Evolutionary conservation across 2,329 filamentous ascomycete species (phyloP), one percentile per base, ranked within the genome.

Genomic region (Chrysoporthe austroafricana): DNA sequence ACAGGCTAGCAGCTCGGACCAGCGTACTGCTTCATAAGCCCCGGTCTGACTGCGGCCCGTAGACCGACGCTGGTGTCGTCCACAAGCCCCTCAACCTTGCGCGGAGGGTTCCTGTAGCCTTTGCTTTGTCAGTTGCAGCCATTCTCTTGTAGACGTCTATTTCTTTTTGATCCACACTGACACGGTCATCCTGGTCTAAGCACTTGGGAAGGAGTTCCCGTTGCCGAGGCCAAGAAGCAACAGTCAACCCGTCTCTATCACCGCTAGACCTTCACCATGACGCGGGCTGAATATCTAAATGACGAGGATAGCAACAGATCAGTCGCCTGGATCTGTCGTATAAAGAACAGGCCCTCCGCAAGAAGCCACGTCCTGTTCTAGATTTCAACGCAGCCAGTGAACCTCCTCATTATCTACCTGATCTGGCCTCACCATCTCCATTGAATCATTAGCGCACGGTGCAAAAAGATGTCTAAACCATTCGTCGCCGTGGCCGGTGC

Each of bases 401-500:
- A n/a, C n/a, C 7, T 54, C 6, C 4, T 36, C 14, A 6, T 46
- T 6, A 8, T 16, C 6, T 39, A n/a, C 2, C 42, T 21, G n/a
- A 18, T 16, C 26, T 60, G 32, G 26, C 26, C 43, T 36, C 14
- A 18, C 36, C 44, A 39, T 2, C 26, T 42, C 32, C 21, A 26
- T n/a, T 57, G 18, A 39, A 36, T 21, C 8, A 32, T 11, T 26
- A 8, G 9, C 7, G 21, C 6, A 39, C 39, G 26, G 36, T 14
- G n/a, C 61, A 36, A 18, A 4, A 64, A n/a, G 16, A 70, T 71
- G 67, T 63, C 70, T 56, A 62, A 61, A 36, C 54, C 70, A 34
- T 71, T 71, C 36, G 66, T 72, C 3, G 66, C 66, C 36, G 61
- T 72, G 16, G 70, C 69, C 34, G 70, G 70, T 4, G 70, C 70